phyloP scores from a whole-genome alignment of 2,329 filamentous ascomycete species.

The Seiridium cupressi region DNA sequence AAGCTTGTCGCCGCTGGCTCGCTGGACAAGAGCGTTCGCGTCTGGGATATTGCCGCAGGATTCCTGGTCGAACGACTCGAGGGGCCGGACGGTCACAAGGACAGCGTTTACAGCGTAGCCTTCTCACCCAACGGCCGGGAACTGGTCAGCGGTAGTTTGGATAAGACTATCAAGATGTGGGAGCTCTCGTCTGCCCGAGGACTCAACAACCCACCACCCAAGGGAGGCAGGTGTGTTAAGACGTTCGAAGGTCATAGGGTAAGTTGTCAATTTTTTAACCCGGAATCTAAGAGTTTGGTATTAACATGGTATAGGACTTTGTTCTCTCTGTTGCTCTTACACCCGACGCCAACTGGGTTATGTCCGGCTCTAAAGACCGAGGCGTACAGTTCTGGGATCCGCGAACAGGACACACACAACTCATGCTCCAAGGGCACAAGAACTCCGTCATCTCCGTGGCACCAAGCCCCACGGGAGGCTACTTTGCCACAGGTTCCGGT shows the following conservation, averaged over 20 bases:
- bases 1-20: conserved; percentile 93
- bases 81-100: conserved; percentile 91
- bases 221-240: conserved; percentile 90
- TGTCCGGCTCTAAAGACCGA: conserved; percentile 95
- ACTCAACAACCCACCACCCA: conserved; percentile 64
- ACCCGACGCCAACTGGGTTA: conserved; percentile 91
- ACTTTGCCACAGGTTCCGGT: conserved; percentile 94
- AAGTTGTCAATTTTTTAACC: conserved; percentile 26
- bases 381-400: conserved; percentile 99
- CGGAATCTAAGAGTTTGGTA: no score
- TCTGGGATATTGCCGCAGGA: conserved; percentile 89
- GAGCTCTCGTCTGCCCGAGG: conserved; percentile 76
- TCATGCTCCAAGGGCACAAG: conserved; percentile 99
- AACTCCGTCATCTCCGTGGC: conserved; percentile 98
- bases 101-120: conserved; percentile 93
- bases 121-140: conserved; percentile 93
- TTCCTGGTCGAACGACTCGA: conserved; percentile 89
- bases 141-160: conserved; percentile 89
- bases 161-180: conserved; percentile 99
- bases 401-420: conserved; percentile 85
- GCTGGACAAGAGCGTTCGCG: conserved; percentile 94
- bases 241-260: conserved; percentile 97
- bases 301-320: conserved; percentile 66
- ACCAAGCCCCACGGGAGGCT: conserved; percentile 81
- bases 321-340: conserved; percentile 94